Evolutionary conservation across 352 stramenopile genomes (phyloP).

Genomic region (Thraustochytrium striatum): DNA sequence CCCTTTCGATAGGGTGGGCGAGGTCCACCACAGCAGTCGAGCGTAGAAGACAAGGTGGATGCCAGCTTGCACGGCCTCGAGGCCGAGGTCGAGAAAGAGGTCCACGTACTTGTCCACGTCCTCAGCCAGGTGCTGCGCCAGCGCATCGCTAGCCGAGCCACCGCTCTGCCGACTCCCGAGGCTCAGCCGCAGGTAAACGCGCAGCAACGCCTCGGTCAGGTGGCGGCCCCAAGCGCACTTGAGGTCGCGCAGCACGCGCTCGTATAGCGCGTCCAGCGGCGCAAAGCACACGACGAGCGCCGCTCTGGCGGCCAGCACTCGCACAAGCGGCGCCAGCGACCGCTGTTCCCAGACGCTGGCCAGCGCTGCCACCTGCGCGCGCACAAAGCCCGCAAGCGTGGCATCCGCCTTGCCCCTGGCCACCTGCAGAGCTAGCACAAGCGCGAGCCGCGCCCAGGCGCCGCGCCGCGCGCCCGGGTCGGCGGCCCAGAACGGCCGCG

Average conservation of each 20-base stretch:
- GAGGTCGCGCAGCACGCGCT: slow-evolving; percentile 11
- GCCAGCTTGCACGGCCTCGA: slow-evolving; percentile 25
- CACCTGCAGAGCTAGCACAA: slow-evolving; percentile 25
- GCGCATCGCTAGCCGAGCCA: neutral
- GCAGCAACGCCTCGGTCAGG: neutral
- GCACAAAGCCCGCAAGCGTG: neutral
- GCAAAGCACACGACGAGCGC: neutral
- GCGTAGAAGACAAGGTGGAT: slow-evolving; percentile 44
- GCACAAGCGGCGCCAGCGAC: neutral
- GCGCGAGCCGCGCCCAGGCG: slow-evolving; percentile 12
- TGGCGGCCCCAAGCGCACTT: neutral
- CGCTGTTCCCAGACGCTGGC: neutral
- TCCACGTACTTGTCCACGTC: slow-evolving; percentile 40
- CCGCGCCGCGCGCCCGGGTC: neutral
- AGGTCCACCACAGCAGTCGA: neutral
- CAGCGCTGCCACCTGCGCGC: neutral
- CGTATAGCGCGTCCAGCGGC: slow-evolving; percentile 21
- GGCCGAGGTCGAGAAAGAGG: slow-evolving; percentile 17
- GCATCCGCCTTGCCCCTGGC: neutral
- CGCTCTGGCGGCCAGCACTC: neutral
- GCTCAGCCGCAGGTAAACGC: slow-evolving; percentile 1
- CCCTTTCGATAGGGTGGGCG: neutral
- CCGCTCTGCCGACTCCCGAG: neutral
- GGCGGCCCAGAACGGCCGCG: too few species aligned
- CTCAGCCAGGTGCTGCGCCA: slow-evolving; percentile 34